A percentile compares a stretch with the other conserved stretches of the same genome.
phyloP scores from a whole-genome alignment of 495 filamentous ascomycete species.

The Recurvomyces mirabilis region DNA sequence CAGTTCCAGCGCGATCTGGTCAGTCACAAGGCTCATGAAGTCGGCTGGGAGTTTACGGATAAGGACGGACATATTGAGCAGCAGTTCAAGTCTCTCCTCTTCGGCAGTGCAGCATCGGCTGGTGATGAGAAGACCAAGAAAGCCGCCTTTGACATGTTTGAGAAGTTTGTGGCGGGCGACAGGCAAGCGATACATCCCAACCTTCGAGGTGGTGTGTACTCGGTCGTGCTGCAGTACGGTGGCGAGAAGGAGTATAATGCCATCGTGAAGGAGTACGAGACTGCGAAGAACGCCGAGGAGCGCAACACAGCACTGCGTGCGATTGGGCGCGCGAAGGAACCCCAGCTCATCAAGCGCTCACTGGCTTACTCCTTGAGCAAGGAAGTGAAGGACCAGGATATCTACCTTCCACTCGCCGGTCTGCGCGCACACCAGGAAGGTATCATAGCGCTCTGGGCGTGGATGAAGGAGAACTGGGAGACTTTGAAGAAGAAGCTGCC shows the following conservation, averaged over 20 bases:
- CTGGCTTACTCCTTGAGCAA: slow-evolving; percentile 62
- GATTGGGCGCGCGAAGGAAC: slow-evolving; percentile 66
- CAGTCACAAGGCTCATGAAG: slow-evolving; percentile 63
- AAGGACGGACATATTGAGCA: slow-evolving; percentile 79
- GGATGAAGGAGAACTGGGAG: slow-evolving; percentile 82
- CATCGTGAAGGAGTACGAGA: slow-evolving; percentile 69
- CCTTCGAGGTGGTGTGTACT: slow-evolving; percentile 57
- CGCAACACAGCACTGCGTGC: slow-evolving; percentile 88
- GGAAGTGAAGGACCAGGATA: slow-evolving; percentile 90
- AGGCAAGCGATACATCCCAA: slow-evolving; percentile 61
- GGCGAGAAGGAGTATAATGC: slow-evolving; percentile 69
- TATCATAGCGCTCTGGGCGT: slow-evolving; percentile 68
- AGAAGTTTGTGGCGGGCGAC: slow-evolving; percentile 56
- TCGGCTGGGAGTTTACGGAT: slow-evolving; percentile 80
- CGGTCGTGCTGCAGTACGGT: slow-evolving; percentile 59
- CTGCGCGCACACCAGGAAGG: slow-evolving; percentile 69
- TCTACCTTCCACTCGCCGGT: slow-evolving; percentile 76
- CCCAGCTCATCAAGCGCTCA: slow-evolving; percentile 70
- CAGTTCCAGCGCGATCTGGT: slow-evolving; percentile 68
- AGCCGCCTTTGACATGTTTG: slow-evolving; percentile 63
- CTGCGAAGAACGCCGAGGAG: slow-evolving; percentile 83
- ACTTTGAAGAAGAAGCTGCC: slow-evolving; percentile 65
- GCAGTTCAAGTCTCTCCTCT: slow-evolving; percentile 68
- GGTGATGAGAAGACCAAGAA: slow-evolving; percentile 51
- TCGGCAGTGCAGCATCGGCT: slow-evolving; percentile 52